Evolutionary conservation across 345 rosid genomes (phyloP), one percentile per base, ranked within the genome.

Genomic region (Erodium maritimum): DNA sequence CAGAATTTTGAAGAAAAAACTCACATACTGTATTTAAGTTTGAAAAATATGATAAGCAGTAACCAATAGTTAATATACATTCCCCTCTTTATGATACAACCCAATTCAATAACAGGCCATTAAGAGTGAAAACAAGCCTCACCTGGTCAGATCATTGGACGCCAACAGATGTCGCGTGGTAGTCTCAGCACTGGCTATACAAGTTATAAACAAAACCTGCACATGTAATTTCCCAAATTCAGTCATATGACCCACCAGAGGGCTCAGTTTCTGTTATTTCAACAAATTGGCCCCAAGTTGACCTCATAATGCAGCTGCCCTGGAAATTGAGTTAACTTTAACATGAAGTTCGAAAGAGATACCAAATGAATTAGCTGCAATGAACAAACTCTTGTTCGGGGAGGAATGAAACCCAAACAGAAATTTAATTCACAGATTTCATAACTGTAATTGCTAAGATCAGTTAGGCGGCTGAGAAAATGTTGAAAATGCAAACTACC

Each of bases 161-260:
- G 86, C 58, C 60, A 61, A 34, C 52, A 75, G 80, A 58, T 56
- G 55, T 50, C 72, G 68, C 1, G 63, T 14, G 50, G 59, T 59
- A 20, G 75, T 73, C 72, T 69, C 81, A 48, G 79, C 82, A 56
- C 70, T 55, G 50, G 73, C 75, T 23, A 55, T 60, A 34, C 59
- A 57, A 14, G 58, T 50, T 55, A 67, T 25, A 56, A 65, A 61
- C 29, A 82, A 59, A 66, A 77, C 78, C 97, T 90, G 77, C 77
- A 70, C 21, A 42, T 18, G 54, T 52, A 55, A 17, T 19, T 55
- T 57, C 19, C 48, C 48, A 42, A 42, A 4, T 42, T 42, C 17
- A 42, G 48, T 42, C 11, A 42, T 12, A 10, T 42, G 48, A 42
- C 12, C 48, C 17, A 14, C 16, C 16, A 42, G 14, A 14, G 48